Evolutionary conservation across 345 rosid genomes (phyloP).

Genomic region (Eucalyptus marginata): DNA sequence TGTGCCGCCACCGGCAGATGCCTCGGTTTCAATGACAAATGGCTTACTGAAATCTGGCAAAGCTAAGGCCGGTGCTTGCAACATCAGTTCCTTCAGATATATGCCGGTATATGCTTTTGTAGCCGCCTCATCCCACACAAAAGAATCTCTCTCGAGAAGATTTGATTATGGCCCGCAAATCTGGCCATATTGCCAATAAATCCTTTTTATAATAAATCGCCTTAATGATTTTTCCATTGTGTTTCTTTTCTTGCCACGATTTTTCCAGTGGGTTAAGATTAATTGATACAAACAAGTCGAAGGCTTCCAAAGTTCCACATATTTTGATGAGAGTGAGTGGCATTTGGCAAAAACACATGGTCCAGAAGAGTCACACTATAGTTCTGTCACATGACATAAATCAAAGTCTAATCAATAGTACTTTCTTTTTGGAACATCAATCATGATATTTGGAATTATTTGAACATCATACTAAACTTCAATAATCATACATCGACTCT

Average conservation of each 20-base stretch:
- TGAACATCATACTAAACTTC: not conserved
- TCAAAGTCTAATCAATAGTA: not conserved
- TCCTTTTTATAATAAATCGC: not conserved
- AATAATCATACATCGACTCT: rapidly evolving
- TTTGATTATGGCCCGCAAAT: not conserved
- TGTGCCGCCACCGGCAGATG: not conserved
- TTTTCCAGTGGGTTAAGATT: not conserved
- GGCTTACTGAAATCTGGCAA: not conserved
- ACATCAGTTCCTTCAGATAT: not conserved
- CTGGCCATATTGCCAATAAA: not conserved
- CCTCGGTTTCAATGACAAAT: not conserved
- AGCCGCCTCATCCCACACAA: not conserved
- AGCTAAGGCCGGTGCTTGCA: not conserved
- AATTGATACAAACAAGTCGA: not conserved
- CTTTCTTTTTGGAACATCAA: not conserved
- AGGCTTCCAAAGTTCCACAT: not conserved
- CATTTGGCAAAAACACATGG: not conserved
- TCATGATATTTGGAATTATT: not conserved
- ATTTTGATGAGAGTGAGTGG: not conserved
- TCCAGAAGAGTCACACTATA: not conserved
- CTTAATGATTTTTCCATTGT: not conserved
- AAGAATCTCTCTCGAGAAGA: not conserved
- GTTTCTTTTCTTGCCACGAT: not conserved
- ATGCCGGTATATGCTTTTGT: not conserved
- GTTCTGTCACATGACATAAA: not conserved